Percentiles rank a stretch among this genome's conserved stretches.
These are phyloP conservation scores for Diaporthe humulicola DNA, from an alignment of 2,329 filamentous ascomycete species.

Conservation along the genomic window DNA sequence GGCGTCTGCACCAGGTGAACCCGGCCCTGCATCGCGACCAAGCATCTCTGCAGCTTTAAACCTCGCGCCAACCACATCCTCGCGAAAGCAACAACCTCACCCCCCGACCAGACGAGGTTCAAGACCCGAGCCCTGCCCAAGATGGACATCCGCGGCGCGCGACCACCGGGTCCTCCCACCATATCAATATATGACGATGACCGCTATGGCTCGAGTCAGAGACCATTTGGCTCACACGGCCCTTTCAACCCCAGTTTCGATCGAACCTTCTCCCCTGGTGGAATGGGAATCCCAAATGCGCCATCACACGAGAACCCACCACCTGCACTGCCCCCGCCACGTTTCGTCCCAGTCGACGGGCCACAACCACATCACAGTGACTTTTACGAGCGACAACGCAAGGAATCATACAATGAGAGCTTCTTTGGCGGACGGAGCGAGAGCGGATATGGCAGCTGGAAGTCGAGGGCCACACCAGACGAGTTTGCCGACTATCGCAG, in stretches of 20 bases:
- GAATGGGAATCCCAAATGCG: conserved; percentile 59
- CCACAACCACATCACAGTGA: conserved; percentile 46
- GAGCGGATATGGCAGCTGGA: conserved; percentile 51
- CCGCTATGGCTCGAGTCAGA: conserved; percentile 29
- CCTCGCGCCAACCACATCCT: not conserved
- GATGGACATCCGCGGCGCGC: conserved; percentile 40
- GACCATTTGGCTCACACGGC: conserved; percentile 32
- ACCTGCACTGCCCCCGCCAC: conserved; percentile 62
- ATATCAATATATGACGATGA: conserved; percentile 37
- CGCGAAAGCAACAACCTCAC: not conserved
- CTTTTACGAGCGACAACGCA: conserved; percentile 40
- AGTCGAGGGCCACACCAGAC: conserved; percentile 47
- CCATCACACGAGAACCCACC: conserved; percentile 52
- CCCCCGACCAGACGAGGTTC: not conserved
- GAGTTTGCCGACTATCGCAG: conserved; percentile 52
- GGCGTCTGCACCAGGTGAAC: not conserved
- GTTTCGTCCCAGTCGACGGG: conserved; percentile 52
- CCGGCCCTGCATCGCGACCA: not conserved
- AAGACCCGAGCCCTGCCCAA: not conserved
- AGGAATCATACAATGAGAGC: conserved; percentile 47
- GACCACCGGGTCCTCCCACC: conserved; percentile 32
- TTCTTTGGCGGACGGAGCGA: conserved; percentile 52
- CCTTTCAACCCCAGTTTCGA: conserved; percentile 34
- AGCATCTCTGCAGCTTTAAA: not conserved
- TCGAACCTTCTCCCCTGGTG: conserved; percentile 39